phyloP scores from a whole-genome alignment of 129 eudicot genomes.

The Calendula officinalis region DNA sequence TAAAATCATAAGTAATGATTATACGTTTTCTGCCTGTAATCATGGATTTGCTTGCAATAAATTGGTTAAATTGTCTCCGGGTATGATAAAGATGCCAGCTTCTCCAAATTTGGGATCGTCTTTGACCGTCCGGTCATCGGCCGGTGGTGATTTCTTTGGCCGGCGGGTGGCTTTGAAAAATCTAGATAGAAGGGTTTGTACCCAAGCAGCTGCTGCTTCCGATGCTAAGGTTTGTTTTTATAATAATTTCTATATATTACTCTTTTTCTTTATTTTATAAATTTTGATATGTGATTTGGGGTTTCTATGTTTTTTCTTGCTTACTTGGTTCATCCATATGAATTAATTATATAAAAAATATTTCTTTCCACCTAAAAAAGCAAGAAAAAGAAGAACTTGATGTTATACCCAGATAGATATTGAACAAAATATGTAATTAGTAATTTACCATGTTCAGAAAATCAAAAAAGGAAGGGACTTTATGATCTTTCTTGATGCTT shows the following conservation, averaged over 20 bases:
- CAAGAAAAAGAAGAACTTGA: conserved; percentile 11
- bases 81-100: conserved; percentile 30
- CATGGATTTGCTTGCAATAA: conserved; percentile 26
- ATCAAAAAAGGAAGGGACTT: conserved; percentile 1
- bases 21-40: conserved; percentile 20
- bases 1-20: conserved; percentile 27
- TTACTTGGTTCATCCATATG: neutral
- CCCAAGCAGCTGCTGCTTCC: conserved; percentile 20
- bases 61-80: conserved; percentile 14
- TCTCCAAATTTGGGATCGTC: conserved; percentile 4
- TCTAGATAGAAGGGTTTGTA: conserved; percentile 13
- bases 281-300: neutral
- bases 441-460: conserved; percentile 11
- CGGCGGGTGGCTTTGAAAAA: conserved; percentile 27
- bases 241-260: neutral
- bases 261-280: neutral
- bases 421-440: conserved; percentile 4
- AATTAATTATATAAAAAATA: neutral
- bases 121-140: conserved; percentile 22
- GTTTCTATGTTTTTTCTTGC: neutral
- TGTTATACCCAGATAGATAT: conserved; percentile 1
- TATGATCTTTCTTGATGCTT: conserved; percentile 3
- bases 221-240: conserved; percentile 25
- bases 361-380: too few species aligned
- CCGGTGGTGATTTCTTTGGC: conserved; percentile 29